phyloP scores from a whole-genome alignment of 192 early-diverging fungal genomes.

The Piromyces sp. region DNA sequence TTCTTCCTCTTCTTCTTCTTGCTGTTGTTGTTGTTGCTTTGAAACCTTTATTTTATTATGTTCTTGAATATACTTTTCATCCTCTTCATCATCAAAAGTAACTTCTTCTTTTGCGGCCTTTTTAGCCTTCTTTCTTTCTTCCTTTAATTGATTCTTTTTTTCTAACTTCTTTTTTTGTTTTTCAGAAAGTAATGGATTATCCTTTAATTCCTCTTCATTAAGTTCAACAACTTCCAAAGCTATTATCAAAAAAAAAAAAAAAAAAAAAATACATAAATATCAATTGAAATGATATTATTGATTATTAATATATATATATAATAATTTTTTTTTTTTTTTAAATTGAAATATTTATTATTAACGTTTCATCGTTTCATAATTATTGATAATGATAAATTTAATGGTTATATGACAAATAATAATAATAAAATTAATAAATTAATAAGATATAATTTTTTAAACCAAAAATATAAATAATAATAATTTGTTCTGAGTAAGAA shows the following conservation, averaged over 20 bases:
- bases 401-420: too few relatives aligned
- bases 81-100: neutral
- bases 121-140: constrained; percentile 5
- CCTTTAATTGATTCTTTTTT: constrained; percentile 22
- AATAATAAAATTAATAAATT: too few relatives aligned
- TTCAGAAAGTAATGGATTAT: constrained; percentile 13
- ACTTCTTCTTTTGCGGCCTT: constrained; percentile 3
- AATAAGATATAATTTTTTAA: too few relatives aligned
- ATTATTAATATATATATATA: too few relatives aligned
- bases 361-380: too few relatives aligned
- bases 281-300: too few relatives aligned
- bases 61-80: neutral
- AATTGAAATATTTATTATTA: too few relatives aligned
- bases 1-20: constrained; percentile 1
- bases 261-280: too few relatives aligned
- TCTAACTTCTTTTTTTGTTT: constrained; percentile 34
- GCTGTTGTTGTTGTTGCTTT: neutral
- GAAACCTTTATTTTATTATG: neutral
- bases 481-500: too few relatives aligned
- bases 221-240: constrained; percentile 7
- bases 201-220: neutral
- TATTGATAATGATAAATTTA: too few relatives aligned
- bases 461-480: too few relatives aligned
- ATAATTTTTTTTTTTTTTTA: too few relatives aligned
- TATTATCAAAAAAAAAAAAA: constrained; percentile 7